A percentile compares a stretch with the other conserved stretches of the same genome.
Evolutionary conservation across 2,329 filamentous ascomycete genomes (phyloP).

Genomic region (Cladorrhinum sp.): DNA sequence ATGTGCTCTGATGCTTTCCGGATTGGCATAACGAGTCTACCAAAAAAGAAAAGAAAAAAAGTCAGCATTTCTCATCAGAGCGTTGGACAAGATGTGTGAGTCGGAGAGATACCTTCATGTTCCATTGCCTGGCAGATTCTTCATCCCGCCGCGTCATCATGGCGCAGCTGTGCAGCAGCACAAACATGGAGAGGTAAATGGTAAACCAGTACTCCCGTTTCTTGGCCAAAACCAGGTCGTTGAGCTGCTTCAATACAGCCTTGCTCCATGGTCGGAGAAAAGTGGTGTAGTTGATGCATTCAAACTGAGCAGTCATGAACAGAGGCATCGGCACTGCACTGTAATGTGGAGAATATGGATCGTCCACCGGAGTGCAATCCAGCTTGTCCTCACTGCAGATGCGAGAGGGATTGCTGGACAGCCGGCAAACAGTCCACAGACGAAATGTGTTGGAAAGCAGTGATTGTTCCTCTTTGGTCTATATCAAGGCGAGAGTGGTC

Average conservation of each 20-base stretch:
- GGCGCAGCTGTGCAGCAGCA: slow-evolving; percentile 28
- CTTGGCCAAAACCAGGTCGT: slow-evolving; percentile 23
- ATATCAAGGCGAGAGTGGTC: not conserved
- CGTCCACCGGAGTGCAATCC: slow-evolving; percentile 16
- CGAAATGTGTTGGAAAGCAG: slow-evolving; percentile 24
- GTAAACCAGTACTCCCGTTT: slow-evolving; percentile 27
- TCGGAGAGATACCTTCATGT: slow-evolving; percentile 11
- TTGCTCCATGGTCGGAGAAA: slow-evolving; percentile 25
- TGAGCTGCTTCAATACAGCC: slow-evolving; percentile 23
- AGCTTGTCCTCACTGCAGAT: slow-evolving; percentile 26
- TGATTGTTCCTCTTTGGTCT: slow-evolving; percentile 18
- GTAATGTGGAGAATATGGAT: slow-evolving; percentile 16
- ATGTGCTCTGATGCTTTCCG: slow-evolving; percentile 19
- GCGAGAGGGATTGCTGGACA: slow-evolving; percentile 23
- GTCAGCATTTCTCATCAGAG: not conserved
- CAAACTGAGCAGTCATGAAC: slow-evolving; percentile 27
- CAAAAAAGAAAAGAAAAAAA: no score
- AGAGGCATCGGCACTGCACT: slow-evolving; percentile 23
- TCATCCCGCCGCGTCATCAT: slow-evolving; percentile 25
- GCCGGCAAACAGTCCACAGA: slow-evolving; percentile 25
- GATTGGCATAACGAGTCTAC: slow-evolving; percentile 20
- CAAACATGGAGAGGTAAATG: slow-evolving; percentile 27
- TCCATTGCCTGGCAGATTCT: slow-evolving; percentile 22
- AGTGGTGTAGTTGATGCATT: slow-evolving; percentile 27
- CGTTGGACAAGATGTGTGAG: no score